Percentiles rank a stretch among this genome's conserved stretches.
These are phyloP conservation scores for Penicillium decumbens DNA, from an alignment of 2,329 filamentous ascomycete genomes.

Conservation along the genomic window DNA sequence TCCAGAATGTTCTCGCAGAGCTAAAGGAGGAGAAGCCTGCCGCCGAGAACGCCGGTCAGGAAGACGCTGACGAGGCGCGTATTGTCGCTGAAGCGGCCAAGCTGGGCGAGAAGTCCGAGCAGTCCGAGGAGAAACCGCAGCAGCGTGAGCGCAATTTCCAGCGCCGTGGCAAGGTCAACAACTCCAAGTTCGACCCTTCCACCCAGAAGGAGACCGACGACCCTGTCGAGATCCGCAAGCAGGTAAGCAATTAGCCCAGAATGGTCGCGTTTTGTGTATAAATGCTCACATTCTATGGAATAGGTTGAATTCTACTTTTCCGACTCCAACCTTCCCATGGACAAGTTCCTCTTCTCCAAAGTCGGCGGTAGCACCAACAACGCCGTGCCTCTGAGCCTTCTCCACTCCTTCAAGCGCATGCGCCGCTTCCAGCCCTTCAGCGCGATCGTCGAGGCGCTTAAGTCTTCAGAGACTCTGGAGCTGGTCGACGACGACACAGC, in stretches of 20 bases:
- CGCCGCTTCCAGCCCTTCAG: slow-evolving; percentile 84
- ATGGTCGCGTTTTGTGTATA: neutral
- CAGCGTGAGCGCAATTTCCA: slow-evolving; percentile 25
- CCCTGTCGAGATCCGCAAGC: slow-evolving; percentile 73
- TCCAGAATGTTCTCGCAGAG: slow-evolving; percentile 44
- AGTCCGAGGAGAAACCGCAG: slow-evolving; percentile 32
- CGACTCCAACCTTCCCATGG: slow-evolving; percentile 80
- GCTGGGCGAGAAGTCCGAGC: slow-evolving; percentile 37
- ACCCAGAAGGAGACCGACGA: slow-evolving; percentile 67
- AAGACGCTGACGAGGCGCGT: slow-evolving; percentile 35
- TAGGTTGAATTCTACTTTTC: slow-evolving; percentile 96
- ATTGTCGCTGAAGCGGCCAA: slow-evolving; percentile 38
- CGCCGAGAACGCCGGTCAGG: slow-evolving; percentile 20
- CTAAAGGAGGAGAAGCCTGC: slow-evolving; percentile 33
- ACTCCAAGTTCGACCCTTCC: slow-evolving; percentile 67
- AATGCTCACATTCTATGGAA: slow-evolving; percentile 5
- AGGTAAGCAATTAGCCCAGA: slow-evolving; percentile 51
- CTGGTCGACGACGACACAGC: slow-evolving; percentile 68
- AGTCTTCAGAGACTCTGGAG: slow-evolving; percentile 67
- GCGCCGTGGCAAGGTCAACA: slow-evolving; percentile 43
- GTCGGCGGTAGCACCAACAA: slow-evolving; percentile 70
- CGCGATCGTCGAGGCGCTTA: slow-evolving; percentile 76
- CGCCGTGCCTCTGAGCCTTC: slow-evolving; percentile 68
- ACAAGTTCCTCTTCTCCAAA: slow-evolving; percentile 78
- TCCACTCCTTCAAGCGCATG: slow-evolving; percentile 94